phyloP scores from a whole-genome alignment of 1,139 yeast species.

The Nakaseomyces kungkrabaensis region DNA sequence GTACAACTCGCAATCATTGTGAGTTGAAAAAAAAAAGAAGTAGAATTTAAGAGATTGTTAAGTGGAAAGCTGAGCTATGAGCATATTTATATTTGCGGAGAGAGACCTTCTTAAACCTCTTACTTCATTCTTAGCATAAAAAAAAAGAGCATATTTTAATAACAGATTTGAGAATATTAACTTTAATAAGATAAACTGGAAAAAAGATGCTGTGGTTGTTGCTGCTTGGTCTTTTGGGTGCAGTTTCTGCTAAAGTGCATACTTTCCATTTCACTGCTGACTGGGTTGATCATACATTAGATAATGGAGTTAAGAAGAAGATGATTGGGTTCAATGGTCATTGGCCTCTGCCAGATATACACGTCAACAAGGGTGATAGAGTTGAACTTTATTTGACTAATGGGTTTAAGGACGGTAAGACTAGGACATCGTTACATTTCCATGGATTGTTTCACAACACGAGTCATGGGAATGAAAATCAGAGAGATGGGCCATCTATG shows the following conservation, averaged over 20 bases:
- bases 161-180: too few relatives aligned
- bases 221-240: background rate
- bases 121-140: too few relatives aligned
- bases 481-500: conserved; percentile 74
- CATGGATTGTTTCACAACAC: conserved; percentile 65
- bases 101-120: too few relatives aligned
- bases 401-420: conserved; percentile 36
- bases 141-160: too few relatives aligned
- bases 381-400: conserved; percentile 50
- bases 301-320: conserved; percentile 38
- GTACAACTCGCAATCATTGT: too few relatives aligned
- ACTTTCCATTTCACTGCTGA: conserved; percentile 41
- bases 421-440: conserved; percentile 55
- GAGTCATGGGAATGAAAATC: conserved; percentile 31
- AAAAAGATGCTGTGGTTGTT: background rate
- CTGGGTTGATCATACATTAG: conserved; percentile 52
- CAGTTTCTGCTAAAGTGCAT: conserved; percentile 33
- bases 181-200: background rate
- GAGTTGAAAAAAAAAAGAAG: too few relatives aligned
- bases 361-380: conserved; percentile 55
- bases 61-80: too few relatives aligned
- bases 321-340: conserved; percentile 59
- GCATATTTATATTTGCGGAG: too few relatives aligned
- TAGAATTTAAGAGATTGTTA: too few relatives aligned
- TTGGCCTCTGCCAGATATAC: conserved; percentile 68